Conservation (phyloP, 345 rosid genomes). For the Citrus glauca region DNA sequence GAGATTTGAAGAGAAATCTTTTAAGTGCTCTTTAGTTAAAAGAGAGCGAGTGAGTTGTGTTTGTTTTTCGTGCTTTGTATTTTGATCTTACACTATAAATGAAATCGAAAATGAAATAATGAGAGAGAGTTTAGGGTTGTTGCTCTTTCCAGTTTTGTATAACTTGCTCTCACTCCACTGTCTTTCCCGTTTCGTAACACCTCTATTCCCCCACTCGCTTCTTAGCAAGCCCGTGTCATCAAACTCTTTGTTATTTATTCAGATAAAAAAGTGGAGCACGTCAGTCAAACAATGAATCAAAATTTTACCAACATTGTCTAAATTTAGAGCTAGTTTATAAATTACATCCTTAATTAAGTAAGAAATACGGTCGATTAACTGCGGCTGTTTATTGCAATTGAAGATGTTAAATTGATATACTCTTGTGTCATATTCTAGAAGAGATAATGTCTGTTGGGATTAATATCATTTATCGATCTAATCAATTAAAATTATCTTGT, state of each 20-base stretch:
- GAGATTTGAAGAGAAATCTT: conserved; percentile 5
- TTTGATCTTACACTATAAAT: conserved; percentile 31
- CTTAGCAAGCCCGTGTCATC: conserved; percentile 20
- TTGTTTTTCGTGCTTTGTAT: not conserved
- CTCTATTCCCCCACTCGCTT: conserved; percentile 7
- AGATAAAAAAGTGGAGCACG: too few species aligned
- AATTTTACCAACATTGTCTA: too few species aligned
- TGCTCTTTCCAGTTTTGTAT: conserved; percentile 40
- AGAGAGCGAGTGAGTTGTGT: not conserved
- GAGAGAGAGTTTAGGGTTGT: conserved; percentile 39
- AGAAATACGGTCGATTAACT: too few species aligned
- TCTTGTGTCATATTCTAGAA: too few species aligned
- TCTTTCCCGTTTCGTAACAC: not conserved
- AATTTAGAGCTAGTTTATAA: too few species aligned
- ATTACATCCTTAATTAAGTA: too few species aligned
- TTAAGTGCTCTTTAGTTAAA: not conserved
- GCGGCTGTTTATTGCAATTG: too few species aligned
- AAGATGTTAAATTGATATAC: too few species aligned
- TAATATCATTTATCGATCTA: too few species aligned
- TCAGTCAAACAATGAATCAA: too few species aligned
- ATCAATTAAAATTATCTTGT: too few species aligned
- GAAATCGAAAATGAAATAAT: not conserved
- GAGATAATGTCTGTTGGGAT: too few species aligned
- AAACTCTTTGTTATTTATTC: not conserved
- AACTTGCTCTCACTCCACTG: conserved; percentile 5